Percentiles rank a stretch among this genome's conserved stretches.
phyloP scores from a whole-genome alignment of 371 early-diverging fungal species.

The Mucor irregularis region DNA sequence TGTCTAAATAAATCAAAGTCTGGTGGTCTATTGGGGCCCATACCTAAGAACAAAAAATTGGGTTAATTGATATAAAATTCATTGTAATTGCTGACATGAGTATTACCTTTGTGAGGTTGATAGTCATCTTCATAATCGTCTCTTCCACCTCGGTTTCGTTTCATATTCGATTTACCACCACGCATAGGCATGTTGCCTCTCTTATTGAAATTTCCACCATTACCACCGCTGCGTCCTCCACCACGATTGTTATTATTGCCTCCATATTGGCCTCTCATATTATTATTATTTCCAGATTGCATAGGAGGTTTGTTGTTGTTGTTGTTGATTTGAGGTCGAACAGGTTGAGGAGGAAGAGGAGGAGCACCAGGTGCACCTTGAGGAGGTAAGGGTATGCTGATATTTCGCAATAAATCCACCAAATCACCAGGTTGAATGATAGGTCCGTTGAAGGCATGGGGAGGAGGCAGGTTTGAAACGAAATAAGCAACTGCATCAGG shows the following conservation, averaged over 20 bases:
- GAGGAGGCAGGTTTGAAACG: slow-evolving; percentile 54
- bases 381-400: slow-evolving; percentile 45
- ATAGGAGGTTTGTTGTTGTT: slow-evolving; percentile 4
- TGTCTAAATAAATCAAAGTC: slow-evolving; percentile 62
- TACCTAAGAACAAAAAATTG: slow-evolving; percentile 27
- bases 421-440: slow-evolving; percentile 50
- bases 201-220: slow-evolving; percentile 14
- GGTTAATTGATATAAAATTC: not conserved
- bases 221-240: slow-evolving; percentile 21
- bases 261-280: slow-evolving; percentile 6
- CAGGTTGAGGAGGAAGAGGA: slow-evolving; percentile 8
- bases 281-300: slow-evolving; percentile 26
- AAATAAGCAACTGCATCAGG: slow-evolving; percentile 65
- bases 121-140: slow-evolving; percentile 59
- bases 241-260: slow-evolving; percentile 1
- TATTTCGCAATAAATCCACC: slow-evolving; percentile 52
- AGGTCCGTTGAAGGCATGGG: slow-evolving; percentile 55
- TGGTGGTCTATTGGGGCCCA: slow-evolving; percentile 63
- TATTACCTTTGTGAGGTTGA: slow-evolving; percentile 39
- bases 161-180: slow-evolving; percentile 28
- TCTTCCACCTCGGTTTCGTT: slow-evolving; percentile 38
- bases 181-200: slow-evolving; percentile 23
- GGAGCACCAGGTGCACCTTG: slow-evolving; percentile 11
- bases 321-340: slow-evolving; percentile 4
- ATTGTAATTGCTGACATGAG: not conserved